Evolutionary conservation across 371 early-diverging fungal genomes (phyloP).

Genomic region (Saksenaea vasiformis): DNA sequence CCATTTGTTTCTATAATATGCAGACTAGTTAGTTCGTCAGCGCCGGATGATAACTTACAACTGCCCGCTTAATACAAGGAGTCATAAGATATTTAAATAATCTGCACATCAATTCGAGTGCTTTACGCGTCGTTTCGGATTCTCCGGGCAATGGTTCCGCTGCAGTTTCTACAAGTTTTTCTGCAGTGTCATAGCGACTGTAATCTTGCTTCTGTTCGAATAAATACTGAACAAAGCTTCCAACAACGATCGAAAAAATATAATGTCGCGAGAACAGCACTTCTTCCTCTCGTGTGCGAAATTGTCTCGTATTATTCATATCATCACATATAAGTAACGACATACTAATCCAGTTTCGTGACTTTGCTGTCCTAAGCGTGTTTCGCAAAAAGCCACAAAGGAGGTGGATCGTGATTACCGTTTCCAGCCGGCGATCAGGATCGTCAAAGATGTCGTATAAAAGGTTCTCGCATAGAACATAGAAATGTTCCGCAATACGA

Average conservation of each 20-base stretch:
- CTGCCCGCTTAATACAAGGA: not conserved
- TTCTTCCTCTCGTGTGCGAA: not conserved
- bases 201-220: not conserved
- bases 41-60: not conserved
- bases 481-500: constrained; percentile 9
- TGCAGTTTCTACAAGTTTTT: not conserved
- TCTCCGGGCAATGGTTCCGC: not conserved
- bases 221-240: not conserved
- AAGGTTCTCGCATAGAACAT: not conserved
- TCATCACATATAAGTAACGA: not conserved
- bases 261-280: not conserved
- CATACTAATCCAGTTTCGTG: not conserved
- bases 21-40: not conserved
- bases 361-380: not conserved
- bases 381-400: constrained; percentile 2
- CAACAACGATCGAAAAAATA: not conserved
- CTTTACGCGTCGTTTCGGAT: not conserved
- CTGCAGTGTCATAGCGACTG: not conserved
- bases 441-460: constrained; percentile 11
- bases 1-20: not conserved
- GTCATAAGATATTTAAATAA: not conserved
- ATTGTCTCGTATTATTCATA: not conserved
- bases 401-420: not conserved
- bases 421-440: constrained; percentile 6
- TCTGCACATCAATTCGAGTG: not conserved